Percentiles rank a stretch among this genome's conserved stretches.
Evolutionary conservation across 352 stramenopile genomes (phyloP).

Genomic region (Saprolegnia parasitica): DNA sequence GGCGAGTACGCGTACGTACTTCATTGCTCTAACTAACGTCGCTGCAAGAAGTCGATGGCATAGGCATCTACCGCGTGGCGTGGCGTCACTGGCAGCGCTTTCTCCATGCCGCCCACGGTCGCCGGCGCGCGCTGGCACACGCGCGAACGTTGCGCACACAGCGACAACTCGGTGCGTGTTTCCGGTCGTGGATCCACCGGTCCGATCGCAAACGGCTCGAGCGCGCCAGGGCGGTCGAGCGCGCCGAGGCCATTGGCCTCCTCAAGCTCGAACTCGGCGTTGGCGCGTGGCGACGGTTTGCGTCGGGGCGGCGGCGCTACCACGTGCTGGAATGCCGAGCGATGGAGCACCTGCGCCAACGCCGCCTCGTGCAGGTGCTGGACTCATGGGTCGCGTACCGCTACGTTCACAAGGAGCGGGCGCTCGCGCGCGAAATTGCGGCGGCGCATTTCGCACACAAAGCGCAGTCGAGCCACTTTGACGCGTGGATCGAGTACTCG

Average conservation of each 20-base stretch:
- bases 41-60: too few species aligned
- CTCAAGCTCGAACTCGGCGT: neutral
- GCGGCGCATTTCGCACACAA: neutral
- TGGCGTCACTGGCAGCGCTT: too few species aligned
- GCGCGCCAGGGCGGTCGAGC: neutral
- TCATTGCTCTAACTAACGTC: too few species aligned
- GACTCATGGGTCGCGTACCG: neutral
- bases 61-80: too few species aligned
- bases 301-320: neutral
- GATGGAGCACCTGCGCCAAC: neutral
- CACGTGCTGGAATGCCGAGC: neutral
- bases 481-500: neutral
- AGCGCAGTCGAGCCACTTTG: neutral
- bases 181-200: neutral
- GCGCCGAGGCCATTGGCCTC: neutral
- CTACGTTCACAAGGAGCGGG: neutral
- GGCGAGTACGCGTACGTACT: too few species aligned
- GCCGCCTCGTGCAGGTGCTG: neutral
- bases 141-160: too few species aligned
- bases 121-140: too few species aligned
- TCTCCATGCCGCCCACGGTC: too few species aligned
- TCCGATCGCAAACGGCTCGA: neutral
- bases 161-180: neutral
- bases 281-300: neutral
- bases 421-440: neutral